These are phyloP conservation scores for Trichoderma citrinoviride DNA, from an alignment of 2,329 filamentous ascomycete species.

Conservation along the genomic window DNA sequence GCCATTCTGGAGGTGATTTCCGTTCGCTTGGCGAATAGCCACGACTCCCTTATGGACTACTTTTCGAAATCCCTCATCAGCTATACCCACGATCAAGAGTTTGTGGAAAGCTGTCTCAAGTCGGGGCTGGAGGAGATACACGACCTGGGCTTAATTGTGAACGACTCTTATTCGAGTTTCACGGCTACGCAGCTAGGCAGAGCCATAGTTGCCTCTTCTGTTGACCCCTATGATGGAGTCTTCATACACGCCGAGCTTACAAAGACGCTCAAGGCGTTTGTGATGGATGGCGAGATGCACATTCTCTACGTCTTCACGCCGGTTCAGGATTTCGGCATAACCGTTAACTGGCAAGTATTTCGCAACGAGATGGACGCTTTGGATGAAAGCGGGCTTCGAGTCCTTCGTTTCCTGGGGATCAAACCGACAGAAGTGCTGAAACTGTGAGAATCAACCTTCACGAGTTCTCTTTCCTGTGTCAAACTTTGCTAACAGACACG, in stretches of 20 bases:
- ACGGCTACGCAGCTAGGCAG: constrained; percentile 63
- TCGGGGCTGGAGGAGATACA: constrained; percentile 58
- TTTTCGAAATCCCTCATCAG: constrained; percentile 65
- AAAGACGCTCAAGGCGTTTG: constrained; percentile 67
- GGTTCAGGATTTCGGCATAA: constrained; percentile 55
- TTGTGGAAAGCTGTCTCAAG: constrained; percentile 54
- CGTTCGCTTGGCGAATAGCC: constrained; percentile 64
- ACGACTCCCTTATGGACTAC: constrained; percentile 64
- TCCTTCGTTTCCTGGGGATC: constrained; percentile 65
- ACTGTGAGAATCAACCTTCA: constrained; percentile 48
- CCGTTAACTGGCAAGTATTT: constrained; percentile 71
- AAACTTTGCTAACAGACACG: neutral
- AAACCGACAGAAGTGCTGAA: constrained; percentile 65
- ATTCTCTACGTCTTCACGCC: constrained; percentile 76
- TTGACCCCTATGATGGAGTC: constrained; percentile 71
- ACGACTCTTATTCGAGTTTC: constrained; percentile 51
- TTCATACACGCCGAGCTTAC: constrained; percentile 69
- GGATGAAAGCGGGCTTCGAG: constrained; percentile 68
- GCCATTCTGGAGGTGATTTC: constrained; percentile 70
- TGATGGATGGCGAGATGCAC: constrained; percentile 80
- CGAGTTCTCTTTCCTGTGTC: neutral
- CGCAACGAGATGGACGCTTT: constrained; percentile 67
- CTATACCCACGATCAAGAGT: constrained; percentile 50
- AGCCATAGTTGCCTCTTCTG: constrained; percentile 68
- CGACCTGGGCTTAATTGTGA: constrained; percentile 52